phyloP scores from a whole-genome alignment of 208 protist genomes.

The Herpetomonas tarakana region DNA sequence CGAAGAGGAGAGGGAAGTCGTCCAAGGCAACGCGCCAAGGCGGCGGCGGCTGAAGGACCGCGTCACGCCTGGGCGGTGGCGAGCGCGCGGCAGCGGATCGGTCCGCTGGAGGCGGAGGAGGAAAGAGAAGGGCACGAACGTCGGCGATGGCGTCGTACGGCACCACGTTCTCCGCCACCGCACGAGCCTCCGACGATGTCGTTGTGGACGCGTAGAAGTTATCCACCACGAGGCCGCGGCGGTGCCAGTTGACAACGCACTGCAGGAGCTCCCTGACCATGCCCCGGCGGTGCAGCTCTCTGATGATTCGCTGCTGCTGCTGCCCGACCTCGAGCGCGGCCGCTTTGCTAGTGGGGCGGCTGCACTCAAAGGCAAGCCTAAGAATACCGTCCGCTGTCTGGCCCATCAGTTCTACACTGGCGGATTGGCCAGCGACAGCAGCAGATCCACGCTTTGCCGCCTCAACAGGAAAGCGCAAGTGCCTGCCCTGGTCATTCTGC shows the following conservation, averaged over 20 bases:
- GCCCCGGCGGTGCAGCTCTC: slow-evolving; percentile 20
- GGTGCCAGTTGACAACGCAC: slow-evolving; percentile 75
- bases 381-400: neutral
- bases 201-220: slow-evolving; percentile 2
- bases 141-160: neutral
- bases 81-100: neutral
- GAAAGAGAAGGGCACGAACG: neutral
- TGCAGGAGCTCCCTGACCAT: slow-evolving; percentile 33
- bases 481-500: too few species aligned
- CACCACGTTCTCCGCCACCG: neutral
- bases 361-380: slow-evolving; percentile 3
- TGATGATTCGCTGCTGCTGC: slow-evolving; percentile 10
- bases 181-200: neutral
- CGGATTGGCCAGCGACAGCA: neutral
- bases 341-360: neutral
- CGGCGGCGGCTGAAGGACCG: slow-evolving; percentile 7
- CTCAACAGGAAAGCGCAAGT: too few species aligned
- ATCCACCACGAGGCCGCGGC: slow-evolving; percentile 19
- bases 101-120: neutral
- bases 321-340: neutral
- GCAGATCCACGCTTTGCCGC: too few species aligned
- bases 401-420: neutral
- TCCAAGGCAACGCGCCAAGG: slow-evolving; percentile 23
- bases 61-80: neutral
- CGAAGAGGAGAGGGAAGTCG: slow-evolving; percentile 34